These are phyloP conservation scores for Mucor saturninus DNA, from an alignment of 371 early-diverging fungal genomes.

Conservation along the genomic window DNA sequence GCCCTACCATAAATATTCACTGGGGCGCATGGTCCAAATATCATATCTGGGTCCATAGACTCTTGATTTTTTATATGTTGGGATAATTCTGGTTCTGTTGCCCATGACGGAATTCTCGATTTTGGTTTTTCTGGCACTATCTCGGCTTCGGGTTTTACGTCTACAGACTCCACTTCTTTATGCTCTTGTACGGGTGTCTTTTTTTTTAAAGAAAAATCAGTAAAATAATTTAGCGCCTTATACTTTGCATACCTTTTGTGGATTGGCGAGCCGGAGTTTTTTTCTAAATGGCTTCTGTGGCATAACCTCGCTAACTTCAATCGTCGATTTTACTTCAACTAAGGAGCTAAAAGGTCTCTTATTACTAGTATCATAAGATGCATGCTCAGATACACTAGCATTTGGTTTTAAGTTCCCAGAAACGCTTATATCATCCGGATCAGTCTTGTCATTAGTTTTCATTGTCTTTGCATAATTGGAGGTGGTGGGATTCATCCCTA, in stretches of 20 bases:
- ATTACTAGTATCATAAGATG: too few species aligned
- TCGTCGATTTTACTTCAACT: background rate
- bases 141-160: background rate
- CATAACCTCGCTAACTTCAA: background rate
- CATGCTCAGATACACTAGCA: too few species aligned
- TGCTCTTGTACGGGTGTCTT: background rate
- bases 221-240: background rate
- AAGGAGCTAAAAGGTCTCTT: too few species aligned
- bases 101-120: slow-evolving; percentile 11
- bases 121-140: too few species aligned
- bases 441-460: too few species aligned
- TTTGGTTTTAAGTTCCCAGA: too few species aligned
- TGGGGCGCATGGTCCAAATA: slow-evolving; percentile 11
- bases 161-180: background rate
- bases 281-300: background rate
- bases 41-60: background rate
- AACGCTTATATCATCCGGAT: too few species aligned
- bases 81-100: background rate
- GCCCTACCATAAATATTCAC: slow-evolving; percentile 3
- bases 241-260: background rate
- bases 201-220: too few species aligned
- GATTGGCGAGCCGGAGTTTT: background rate
- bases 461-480: too few species aligned
- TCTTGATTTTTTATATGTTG: slow-evolving; percentile 7
- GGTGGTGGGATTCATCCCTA: too few species aligned